A percentile compares a stretch with the other conserved stretches of the same genome.
Conservation (phyloP, 2,329 filamentous ascomycete genomes). For the Phialophora chinensis region DNA sequence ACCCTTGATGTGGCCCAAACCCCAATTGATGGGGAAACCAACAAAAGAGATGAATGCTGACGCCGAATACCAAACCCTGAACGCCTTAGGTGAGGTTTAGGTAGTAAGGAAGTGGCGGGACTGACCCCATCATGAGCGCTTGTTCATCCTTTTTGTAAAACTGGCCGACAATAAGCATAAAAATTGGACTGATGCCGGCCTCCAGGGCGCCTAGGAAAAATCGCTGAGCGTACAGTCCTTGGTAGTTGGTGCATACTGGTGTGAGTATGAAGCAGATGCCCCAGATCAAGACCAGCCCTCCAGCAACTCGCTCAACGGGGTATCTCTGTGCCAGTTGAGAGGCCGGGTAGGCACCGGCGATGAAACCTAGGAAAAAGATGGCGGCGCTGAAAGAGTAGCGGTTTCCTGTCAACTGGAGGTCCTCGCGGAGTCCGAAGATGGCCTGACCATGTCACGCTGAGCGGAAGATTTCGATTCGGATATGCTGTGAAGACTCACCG, state of each 20-base stretch:
- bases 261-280: conserved; percentile 67
- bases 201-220: conserved; percentile 69
- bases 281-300: conserved; percentile 69
- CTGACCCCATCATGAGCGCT: conserved; percentile 61
- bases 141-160: conserved; percentile 72
- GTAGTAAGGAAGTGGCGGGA: neutral
- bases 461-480: neutral
- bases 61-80: conserved; percentile 40
- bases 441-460: conserved; percentile 24
- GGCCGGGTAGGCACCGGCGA: conserved; percentile 74
- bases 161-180: conserved; percentile 66
- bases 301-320: conserved; percentile 66
- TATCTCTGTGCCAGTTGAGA: conserved; percentile 72
- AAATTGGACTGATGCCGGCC: conserved; percentile 67
- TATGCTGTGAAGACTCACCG: conserved; percentile 39
- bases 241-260: conserved; percentile 66
- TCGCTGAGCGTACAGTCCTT: conserved; percentile 68
- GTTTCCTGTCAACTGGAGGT: conserved; percentile 51
- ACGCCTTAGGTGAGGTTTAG: conserved; percentile 2
- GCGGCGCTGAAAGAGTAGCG: conserved; percentile 39
- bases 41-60: conserved; percentile 53
- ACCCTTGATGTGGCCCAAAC: conserved; percentile 66
- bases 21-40: conserved; percentile 66
- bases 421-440: conserved; percentile 51
- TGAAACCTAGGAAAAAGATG: conserved; percentile 74